Evolutionary conservation across 176 grass and related monocot species (phyloP).

Genomic region (Eleusine coracana): DNA sequence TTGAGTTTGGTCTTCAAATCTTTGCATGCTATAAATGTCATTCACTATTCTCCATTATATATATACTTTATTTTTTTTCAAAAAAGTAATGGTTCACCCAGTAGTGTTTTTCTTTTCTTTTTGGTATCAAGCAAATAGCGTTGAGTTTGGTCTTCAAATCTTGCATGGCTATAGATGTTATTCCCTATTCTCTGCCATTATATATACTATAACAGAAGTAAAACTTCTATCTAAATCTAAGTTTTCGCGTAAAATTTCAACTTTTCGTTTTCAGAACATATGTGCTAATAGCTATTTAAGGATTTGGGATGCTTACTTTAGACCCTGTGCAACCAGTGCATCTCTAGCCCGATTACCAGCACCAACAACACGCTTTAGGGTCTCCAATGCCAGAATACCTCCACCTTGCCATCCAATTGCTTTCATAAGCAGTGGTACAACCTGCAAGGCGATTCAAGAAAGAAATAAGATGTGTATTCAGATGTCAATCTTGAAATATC

Average conservation of each 20-base stretch:
- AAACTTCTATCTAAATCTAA: background rate
- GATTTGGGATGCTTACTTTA: conserved; percentile 69
- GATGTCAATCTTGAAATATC: conserved; percentile 24
- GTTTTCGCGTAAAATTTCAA: background rate
- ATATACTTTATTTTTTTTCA: too few relatives aligned
- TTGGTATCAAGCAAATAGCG: background rate
- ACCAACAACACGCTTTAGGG: conserved; percentile 93
- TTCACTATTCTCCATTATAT: too few relatives aligned
- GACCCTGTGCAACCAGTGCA: conserved; percentile 94
- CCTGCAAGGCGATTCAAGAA: conserved; percentile 58
- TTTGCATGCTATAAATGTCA: too few relatives aligned
- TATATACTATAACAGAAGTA: too few relatives aligned
- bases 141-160: background rate
- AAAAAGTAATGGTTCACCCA: too few relatives aligned
- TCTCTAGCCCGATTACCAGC: conserved; percentile 98
- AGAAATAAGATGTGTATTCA: conserved; percentile 21
- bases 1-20: too few relatives aligned
- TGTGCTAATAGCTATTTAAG: conserved; percentile 24
- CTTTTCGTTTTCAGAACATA: conserved; percentile 1
- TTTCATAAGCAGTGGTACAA: conserved; percentile 99
- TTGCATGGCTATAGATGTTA: too few relatives aligned
- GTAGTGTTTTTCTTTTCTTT: background rate
- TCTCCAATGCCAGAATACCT: conserved; percentile 93
- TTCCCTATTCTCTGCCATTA: too few relatives aligned
- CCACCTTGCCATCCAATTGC: conserved; percentile 99